These are phyloP conservation scores for Nannochloropsis salina DNA, from an alignment of 108 stramenopile species.

Conservation along the genomic window DNA sequence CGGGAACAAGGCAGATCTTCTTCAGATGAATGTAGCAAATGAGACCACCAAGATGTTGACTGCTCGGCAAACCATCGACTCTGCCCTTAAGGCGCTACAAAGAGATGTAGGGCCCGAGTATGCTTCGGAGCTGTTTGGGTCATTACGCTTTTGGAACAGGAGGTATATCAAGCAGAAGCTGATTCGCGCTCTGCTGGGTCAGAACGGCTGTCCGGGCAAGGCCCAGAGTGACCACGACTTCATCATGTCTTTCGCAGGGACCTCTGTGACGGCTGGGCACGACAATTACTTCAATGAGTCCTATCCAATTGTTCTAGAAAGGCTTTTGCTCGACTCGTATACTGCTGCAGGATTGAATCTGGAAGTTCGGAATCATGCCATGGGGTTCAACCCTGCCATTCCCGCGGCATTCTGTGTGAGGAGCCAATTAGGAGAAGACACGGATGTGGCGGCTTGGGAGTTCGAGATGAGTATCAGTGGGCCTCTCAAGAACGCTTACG, in stretches of 20 bases:
- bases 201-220: constrained; percentile 21
- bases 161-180: constrained; percentile 7
- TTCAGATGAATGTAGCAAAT: background rate
- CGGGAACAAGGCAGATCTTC: background rate
- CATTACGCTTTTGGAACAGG: background rate
- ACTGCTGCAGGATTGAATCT: background rate
- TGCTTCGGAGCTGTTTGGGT: background rate
- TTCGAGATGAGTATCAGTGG: constrained; percentile 20
- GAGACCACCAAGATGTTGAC: background rate
- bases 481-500: background rate
- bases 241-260: constrained; percentile 28
- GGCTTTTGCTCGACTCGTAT: background rate
- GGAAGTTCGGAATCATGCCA: constrained; percentile 32
- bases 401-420: constrained; percentile 31
- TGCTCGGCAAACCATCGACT: background rate
- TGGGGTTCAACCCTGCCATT: constrained; percentile 36
- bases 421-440: constrained; percentile 36
- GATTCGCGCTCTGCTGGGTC: background rate
- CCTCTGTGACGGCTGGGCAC: constrained; percentile 40
- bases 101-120: background rate
- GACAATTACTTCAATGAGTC: constrained; percentile 36
- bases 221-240: background rate
- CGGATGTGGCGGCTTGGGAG: constrained; percentile 35
- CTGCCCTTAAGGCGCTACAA: background rate
- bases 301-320: constrained; percentile 26